phyloP scores from a whole-genome alignment of 2,329 filamentous ascomycete genomes.

The Orbilia quercus region DNA sequence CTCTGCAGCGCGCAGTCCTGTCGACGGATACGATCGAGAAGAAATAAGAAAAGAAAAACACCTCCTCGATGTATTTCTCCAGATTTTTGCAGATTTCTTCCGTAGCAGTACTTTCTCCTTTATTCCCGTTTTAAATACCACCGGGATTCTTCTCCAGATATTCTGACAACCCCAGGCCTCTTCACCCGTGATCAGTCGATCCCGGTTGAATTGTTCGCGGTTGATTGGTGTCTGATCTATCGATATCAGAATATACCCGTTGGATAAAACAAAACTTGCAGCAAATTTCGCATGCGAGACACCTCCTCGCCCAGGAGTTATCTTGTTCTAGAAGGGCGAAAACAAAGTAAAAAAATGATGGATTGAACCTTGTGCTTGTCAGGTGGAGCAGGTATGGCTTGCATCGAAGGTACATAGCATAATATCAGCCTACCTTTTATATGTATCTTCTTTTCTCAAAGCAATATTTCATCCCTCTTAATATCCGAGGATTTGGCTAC shows the following conservation, averaged over 20 bases:
- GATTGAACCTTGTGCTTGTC: constrained; percentile 20
- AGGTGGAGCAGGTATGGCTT: constrained; percentile 39
- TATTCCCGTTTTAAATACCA: constrained; percentile 11
- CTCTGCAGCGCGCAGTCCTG: too few species aligned
- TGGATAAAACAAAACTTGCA: constrained; percentile 51
- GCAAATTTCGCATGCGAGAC: constrained; percentile 29
- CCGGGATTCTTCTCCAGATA: constrained; percentile 38
- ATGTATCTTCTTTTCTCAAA: constrained; percentile 12
- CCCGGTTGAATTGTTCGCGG: constrained; percentile 51
- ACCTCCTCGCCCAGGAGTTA: constrained; percentile 32
- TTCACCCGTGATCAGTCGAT: constrained; percentile 51
- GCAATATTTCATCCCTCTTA: constrained; percentile 7
- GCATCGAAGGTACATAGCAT: constrained; percentile 3
- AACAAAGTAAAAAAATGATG: too few species aligned
- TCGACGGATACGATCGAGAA: constrained; percentile 13
- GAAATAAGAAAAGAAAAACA: background rate
- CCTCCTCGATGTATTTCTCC: constrained; percentile 35
- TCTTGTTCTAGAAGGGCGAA: constrained; percentile 40
- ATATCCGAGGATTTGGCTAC: constrained; percentile 33
- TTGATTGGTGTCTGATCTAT: constrained; percentile 38
- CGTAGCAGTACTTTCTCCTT: constrained; percentile 2
- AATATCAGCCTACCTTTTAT: constrained; percentile 11
- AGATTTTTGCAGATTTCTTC: constrained; percentile 44
- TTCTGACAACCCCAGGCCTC: constrained; percentile 21
- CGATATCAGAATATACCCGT: constrained; percentile 53